Evolutionary conservation across 805 yeast genomes (phyloP).

Genomic region (Starmera amethionina): DNA sequence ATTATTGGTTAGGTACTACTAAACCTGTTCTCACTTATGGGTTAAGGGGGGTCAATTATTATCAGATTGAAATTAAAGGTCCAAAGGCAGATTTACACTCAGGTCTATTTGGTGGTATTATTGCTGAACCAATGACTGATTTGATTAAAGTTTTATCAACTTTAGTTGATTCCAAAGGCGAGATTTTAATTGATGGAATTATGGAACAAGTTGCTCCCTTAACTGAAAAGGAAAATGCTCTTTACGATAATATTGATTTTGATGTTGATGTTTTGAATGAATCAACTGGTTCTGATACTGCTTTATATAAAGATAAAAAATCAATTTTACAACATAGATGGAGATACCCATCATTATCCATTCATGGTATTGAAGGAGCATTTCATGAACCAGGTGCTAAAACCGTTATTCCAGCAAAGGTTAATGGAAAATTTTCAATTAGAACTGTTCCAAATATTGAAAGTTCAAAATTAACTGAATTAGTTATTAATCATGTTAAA

Average conservation of each 20-base stretch:
- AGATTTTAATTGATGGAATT: slow-evolving; percentile 80
- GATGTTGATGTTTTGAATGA: slow-evolving; percentile 74
- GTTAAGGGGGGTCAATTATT: slow-evolving; percentile 92
- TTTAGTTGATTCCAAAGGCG: slow-evolving; percentile 75
- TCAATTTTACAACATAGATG: slow-evolving; percentile 94
- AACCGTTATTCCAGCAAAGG: slow-evolving; percentile 95
- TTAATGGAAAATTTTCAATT: slow-evolving; percentile 88
- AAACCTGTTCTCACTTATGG: slow-evolving; percentile 98
- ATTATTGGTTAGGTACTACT: slow-evolving; percentile 96
- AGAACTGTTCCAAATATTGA: slow-evolving; percentile 96
- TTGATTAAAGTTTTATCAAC: slow-evolving; percentile 66
- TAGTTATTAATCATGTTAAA: slow-evolving; percentile 64
- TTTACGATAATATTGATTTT: slow-evolving; percentile 83
- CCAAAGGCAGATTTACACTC: slow-evolving; percentile 97
- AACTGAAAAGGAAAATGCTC: slow-evolving; percentile 64
- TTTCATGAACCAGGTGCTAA: slow-evolving; percentile 93
- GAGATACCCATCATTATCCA: slow-evolving; percentile 94
- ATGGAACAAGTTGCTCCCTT: slow-evolving; percentile 93
- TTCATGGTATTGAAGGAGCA: slow-evolving; percentile 98
- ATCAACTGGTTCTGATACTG: slow-evolving; percentile 83
- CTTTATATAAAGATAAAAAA: slow-evolving; percentile 67
- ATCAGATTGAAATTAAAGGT: slow-evolving; percentile 72
- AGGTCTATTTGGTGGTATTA: slow-evolving; percentile 94
- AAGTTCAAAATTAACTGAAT: slow-evolving; percentile 63
- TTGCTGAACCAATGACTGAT: slow-evolving; percentile 97